These are phyloP conservation scores for Neostapfia colusana DNA, from an alignment of 176 grass and related monocot species.

Conservation along the genomic window DNA sequence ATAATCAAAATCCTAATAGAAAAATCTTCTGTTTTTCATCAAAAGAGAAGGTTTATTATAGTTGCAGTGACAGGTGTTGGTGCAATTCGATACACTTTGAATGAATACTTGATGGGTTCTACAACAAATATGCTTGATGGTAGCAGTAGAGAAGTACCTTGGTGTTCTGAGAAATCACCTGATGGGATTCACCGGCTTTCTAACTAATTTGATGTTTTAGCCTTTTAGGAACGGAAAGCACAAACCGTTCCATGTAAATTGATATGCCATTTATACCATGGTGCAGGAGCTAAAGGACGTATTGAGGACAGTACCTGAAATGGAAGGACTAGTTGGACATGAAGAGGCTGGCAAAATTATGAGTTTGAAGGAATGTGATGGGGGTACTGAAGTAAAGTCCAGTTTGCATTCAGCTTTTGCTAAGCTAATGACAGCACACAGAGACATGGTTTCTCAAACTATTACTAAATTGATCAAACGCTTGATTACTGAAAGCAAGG, in stretches of 20 bases:
- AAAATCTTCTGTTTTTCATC: not conserved
- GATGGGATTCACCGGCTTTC: not conserved
- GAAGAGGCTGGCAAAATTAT: slow-evolving; percentile 59
- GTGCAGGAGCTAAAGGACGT: slow-evolving; percentile 77
- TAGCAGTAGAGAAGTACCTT: not conserved
- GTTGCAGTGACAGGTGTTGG: not conserved
- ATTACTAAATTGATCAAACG: slow-evolving; percentile 59
- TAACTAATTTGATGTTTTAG: slow-evolving; percentile 4
- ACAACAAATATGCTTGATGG: not conserved
- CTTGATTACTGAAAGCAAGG: slow-evolving; percentile 70
- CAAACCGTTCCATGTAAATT: slow-evolving; percentile 11
- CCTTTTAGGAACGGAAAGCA: not conserved
- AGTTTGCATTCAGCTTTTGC: slow-evolving; percentile 59
- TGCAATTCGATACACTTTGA: not conserved
- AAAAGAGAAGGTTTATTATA: slow-evolving; percentile 14
- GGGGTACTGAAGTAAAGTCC: slow-evolving; percentile 42
- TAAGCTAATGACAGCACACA: slow-evolving; percentile 73
- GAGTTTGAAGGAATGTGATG: slow-evolving; percentile 40
- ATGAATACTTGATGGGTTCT: not conserved
- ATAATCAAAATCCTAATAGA: slow-evolving; percentile 16
- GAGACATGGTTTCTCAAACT: slow-evolving; percentile 58
- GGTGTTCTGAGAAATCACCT: not conserved
- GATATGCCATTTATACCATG: slow-evolving; percentile 19
- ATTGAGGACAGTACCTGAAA: slow-evolving; percentile 69
- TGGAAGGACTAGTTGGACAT: slow-evolving; percentile 54